Base-by-base conservation (phyloP, 176 grass and related monocot species). In the Oryza rufipogon region DNA sequence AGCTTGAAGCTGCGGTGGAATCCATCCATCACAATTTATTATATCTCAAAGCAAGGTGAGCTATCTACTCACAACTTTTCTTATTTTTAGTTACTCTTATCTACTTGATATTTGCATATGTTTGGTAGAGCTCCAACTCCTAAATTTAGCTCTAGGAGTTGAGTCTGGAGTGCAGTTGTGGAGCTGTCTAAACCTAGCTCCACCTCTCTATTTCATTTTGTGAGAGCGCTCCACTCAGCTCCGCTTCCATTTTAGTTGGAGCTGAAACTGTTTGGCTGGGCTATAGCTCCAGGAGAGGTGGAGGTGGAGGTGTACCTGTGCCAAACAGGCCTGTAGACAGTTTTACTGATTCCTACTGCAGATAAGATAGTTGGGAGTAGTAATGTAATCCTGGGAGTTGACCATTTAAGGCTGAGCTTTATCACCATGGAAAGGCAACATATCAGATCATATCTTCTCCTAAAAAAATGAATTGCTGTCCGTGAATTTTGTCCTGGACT, bases 21-120 rank as follows among this genome's bases (percentile, higher is more conserved):
- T 87, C 93, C 64, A 98, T 98, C 23, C 96, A 94, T 90, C 67
- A 92, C 9, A 95, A 98, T 73, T 67, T 98, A 75, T 30, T 93
- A 22, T 93, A 93, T 88, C 91, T 95, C 11, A 98, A 91, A 92
- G 65, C 89, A 86, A 95, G 96, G 96, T 79, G 81, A 71, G 64
- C 66, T 38, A 76, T 66, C 38, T 70, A 34, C 33, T 71, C 44
- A 38, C 22, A 54, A 36, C 20, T 1, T 71, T 47, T 36, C 22
- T 12, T 41, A 6, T 7, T 41, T 71, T 77, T 33, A 49, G 68
- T 12, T 32, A 41, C 48, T 64, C 8, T 45, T 11, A 28, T 36
- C 12, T 86, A 41, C 17, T 68, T 4, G 12, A 11, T 33, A 11
- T 46, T 5, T 13, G 14, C 16, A 74, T 8, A 13, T 77, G 25